Evolutionary conservation across 176 grass and related monocot genomes (phyloP), one percentile per base, ranked within the genome.

Genomic region (Oryza australiensis): DNA sequence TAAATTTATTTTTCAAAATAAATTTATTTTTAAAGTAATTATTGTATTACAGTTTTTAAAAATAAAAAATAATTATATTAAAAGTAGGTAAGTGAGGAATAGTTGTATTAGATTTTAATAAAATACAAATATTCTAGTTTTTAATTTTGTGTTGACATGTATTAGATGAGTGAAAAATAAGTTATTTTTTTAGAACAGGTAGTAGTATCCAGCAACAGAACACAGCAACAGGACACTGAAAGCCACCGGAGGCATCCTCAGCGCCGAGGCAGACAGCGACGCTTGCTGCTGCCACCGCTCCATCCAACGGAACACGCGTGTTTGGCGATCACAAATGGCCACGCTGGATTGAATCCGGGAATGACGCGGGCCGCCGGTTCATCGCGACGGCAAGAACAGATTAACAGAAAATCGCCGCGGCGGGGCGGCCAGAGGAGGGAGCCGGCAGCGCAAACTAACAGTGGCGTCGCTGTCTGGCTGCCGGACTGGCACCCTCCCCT

Each of bases 381-480:
- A 14, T 72, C 20, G 27, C 20, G 11, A 64, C 28, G 9, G 12
- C 40, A 6, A 71, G 51, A 32, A 43, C 7, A 80, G 7, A 26
- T 71, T 30, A 33, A 66, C 38, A 81, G 35, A 48, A 77, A 72
- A 85, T 85, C 82, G 41, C 70, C 51, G 12, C 7, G 38, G 38
- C 38, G 46, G 29, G 46, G 29, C 22, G 71, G 18, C 15, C 15
- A 22, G 79, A 16, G 29, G 20, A 5, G 46, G 26, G 3, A 49
- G 9, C 62, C 14, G 12, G 30, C 33, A 8, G 64, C n/a, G 30
- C 63, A 20, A 48, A 26, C 15, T 18, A 46, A 26, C 27, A 43
- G 27, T 1, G 60, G 0, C 60, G 5, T 29, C 28, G 1, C 12
- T 55, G 29, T 45, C 65, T 20, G 30, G 16, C 65, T 16, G 64